Evolutionary conservation across 179 eudicot genomes (phyloP).

Genomic region (Beta lomatogona): DNA sequence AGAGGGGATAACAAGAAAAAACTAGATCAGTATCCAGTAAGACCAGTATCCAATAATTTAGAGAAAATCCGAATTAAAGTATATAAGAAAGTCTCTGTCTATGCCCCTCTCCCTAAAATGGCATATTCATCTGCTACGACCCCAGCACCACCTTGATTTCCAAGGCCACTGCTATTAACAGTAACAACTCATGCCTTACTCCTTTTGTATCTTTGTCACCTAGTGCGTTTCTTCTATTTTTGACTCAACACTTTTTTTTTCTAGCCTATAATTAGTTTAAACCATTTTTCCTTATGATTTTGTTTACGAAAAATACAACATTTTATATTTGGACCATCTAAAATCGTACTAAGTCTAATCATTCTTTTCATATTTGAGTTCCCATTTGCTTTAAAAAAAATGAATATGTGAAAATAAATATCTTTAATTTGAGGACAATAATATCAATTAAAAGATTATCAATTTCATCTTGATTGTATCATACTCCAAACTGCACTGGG

Average conservation of each 20-base stretch:
- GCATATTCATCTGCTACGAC: slow-evolving; percentile 17
- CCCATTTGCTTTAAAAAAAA: no score
- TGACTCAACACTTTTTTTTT: neutral
- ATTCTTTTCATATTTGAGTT: no score
- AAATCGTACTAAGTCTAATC: no score
- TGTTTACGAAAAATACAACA: neutral
- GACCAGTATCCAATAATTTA: neutral
- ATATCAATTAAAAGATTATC: no score
- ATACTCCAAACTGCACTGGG: no score
- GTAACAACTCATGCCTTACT: slow-evolving; percentile 23
- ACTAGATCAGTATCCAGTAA: neutral
- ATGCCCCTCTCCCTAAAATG: slow-evolving; percentile 13
- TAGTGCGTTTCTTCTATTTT: neutral
- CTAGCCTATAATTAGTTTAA: neutral
- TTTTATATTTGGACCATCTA: neutral
- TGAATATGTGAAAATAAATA: no score
- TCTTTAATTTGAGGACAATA: no score
- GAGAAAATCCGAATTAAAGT: neutral
- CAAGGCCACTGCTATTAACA: slow-evolving; percentile 48
- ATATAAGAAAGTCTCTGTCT: neutral
- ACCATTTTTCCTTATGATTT: no score
- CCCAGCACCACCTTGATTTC: slow-evolving; percentile 52
- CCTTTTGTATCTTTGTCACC: slow-evolving; percentile 3
- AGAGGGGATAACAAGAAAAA: no score
- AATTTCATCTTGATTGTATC: no score